phyloP scores from a whole-genome alignment of 1,284 basidiomycete genomes.

The Ceratobasidium sp. region DNA sequence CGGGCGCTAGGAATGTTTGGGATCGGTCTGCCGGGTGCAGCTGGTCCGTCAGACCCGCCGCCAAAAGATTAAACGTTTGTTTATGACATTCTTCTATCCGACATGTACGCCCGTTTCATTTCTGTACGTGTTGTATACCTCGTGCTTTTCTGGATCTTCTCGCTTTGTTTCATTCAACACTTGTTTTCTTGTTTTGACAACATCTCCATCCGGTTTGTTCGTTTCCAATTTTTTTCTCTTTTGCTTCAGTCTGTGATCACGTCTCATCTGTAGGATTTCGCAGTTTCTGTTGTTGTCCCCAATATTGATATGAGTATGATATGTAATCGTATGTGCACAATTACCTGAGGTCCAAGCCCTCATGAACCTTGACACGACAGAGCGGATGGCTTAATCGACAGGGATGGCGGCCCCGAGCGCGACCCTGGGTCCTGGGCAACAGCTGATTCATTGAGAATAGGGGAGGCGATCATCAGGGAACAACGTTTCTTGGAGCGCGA shows the following conservation, averaged over 20 bases:
- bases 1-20: constrained; percentile 13
- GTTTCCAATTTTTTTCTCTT: neutral
- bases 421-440: neutral
- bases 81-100: too few relatives aligned
- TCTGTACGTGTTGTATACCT: neutral
- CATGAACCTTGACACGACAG: too few relatives aligned
- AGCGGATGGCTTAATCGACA: too few relatives aligned
- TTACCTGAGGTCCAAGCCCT: neutral
- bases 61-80: constrained; percentile 19
- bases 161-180: neutral
- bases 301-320: neutral
- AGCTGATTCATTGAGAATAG: too few relatives aligned
- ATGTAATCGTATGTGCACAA: neutral
- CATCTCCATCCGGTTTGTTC: neutral
- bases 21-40: neutral
- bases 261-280: neutral
- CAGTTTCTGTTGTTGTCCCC: neutral
- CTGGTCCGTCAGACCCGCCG: neutral
- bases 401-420: neutral
- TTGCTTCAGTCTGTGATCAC: neutral
- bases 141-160: neutral
- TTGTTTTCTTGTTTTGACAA: neutral
- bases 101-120: too few relatives aligned
- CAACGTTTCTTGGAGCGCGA: neutral
- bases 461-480: constrained; percentile 6